phyloP scores from a whole-genome alignment of 1,139 yeast genomes.

The Protomyces gravidus region DNA sequence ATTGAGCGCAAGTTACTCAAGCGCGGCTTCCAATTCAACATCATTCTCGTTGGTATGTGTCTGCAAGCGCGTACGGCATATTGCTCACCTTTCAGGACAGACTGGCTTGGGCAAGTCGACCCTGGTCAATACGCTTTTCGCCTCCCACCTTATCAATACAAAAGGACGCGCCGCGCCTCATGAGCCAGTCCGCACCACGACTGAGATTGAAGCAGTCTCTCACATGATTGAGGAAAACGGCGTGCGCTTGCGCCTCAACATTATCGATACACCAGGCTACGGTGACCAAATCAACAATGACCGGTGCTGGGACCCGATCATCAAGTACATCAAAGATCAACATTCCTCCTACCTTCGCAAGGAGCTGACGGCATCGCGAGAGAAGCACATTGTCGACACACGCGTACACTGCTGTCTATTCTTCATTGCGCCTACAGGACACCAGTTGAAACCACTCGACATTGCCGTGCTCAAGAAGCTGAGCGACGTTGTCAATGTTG shows the following conservation, averaged over 20 bases:
- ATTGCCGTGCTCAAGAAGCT: slow-evolving; percentile 76
- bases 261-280: slow-evolving; percentile 95
- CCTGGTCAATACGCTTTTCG: slow-evolving; percentile 79
- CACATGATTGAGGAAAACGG: slow-evolving; percentile 74
- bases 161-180: slow-evolving; percentile 62
- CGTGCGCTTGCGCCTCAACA: slow-evolving; percentile 76
- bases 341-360: slow-evolving; percentile 88
- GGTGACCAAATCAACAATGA: slow-evolving; percentile 96
- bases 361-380: slow-evolving; percentile 95
- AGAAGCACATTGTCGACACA: slow-evolving; percentile 75
- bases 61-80: no score
- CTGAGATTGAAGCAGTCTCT: slow-evolving; percentile 73
- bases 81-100: slow-evolving; percentile 49
- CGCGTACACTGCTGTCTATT: slow-evolving; percentile 85
- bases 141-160: slow-evolving; percentile 70
- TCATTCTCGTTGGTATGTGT: slow-evolving; percentile 75
- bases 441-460: slow-evolving; percentile 66
- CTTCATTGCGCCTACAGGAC: slow-evolving; percentile 83
- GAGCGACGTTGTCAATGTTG: slow-evolving; percentile 86
- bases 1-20: slow-evolving; percentile 87
- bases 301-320: slow-evolving; percentile 94
- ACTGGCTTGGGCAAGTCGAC: slow-evolving; percentile 95
- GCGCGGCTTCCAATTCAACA: slow-evolving; percentile 88
- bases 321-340: slow-evolving; percentile 93
- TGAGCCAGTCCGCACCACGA: slow-evolving; percentile 79